Evolutionary conservation across 1,284 basidiomycete genomes (phyloP).

Genomic region (Vanrija humicola): DNA sequence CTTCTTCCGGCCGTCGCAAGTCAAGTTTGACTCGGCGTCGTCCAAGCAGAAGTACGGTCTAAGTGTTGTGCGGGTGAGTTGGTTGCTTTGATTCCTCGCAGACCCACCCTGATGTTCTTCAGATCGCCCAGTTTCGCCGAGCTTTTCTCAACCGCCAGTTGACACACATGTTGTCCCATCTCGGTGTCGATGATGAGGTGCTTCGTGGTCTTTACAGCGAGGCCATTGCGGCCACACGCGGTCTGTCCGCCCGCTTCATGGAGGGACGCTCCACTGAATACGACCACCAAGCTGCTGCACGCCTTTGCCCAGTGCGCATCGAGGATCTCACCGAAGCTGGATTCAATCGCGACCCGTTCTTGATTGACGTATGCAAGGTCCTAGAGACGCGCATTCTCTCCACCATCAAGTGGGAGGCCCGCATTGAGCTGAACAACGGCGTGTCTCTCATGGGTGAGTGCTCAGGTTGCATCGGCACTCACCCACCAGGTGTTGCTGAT

Average conservation of each 20-base stretch:
- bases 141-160: conserved; percentile 29
- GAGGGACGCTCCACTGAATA: background rate
- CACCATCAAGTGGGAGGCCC: conserved; percentile 26
- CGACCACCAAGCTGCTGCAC: conserved; percentile 3
- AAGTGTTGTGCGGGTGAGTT: conserved; percentile 18
- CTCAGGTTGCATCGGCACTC: background rate
- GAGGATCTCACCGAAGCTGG: conserved; percentile 19
- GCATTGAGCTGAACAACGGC: conserved; percentile 21
- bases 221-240: conserved; percentile 11
- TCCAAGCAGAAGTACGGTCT: conserved; percentile 15
- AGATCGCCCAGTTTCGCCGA: conserved; percentile 22
- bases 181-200: conserved; percentile 18
- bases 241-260: conserved; percentile 12
- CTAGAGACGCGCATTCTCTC: conserved; percentile 20
- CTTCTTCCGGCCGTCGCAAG: conserved; percentile 20
- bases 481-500: conserved; percentile 24
- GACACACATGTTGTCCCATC: conserved; percentile 22
- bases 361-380: conserved; percentile 19
- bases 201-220: conserved; percentile 15
- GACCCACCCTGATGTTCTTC: background rate
- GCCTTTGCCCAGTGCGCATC: conserved; percentile 17
- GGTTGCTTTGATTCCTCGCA: background rate
- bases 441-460: conserved; percentile 24
- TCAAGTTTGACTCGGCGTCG: conserved; percentile 20
- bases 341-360: conserved; percentile 21